Base-by-base conservation (phyloP, 108 stramenopile species). In the Skeletonema grethae region DNA sequence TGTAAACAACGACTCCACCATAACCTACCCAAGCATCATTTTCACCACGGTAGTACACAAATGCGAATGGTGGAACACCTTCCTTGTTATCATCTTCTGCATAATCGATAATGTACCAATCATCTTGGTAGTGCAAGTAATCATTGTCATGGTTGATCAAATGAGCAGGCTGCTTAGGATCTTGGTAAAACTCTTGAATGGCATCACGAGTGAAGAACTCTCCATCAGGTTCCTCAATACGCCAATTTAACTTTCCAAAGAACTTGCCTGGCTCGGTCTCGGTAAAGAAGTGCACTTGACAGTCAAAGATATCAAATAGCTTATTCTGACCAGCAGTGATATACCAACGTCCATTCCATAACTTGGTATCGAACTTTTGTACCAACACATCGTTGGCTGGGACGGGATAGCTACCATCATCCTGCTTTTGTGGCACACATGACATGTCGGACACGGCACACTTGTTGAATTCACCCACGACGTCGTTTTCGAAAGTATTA, bases 11-110 rank as follows among this genome's bases (percentile, higher is more conserved):
- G 1, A 85, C 96, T 29, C 97, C 97, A 35, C 95, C 97, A 76
- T 98, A 98, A 2, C 97, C 97, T 66, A 94, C 84, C 97, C 97
- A 98, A 4, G 97, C 97, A 74, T 98, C 97, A 67, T 98, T 98
- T 53, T 77, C 82, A 24, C 97, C 97, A 9, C 97, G 85, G 82
- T 97, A 98, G 64, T 96, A 97, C 16, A 98, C 90, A 65, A 97
- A 92, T 41, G 96, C 96, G 85, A 97, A 97, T 22, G 91, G 90
- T 30, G 96, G 89, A 0, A 79, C 72, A 7, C 85, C 85, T 24
- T 86, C 85, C 62, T 83, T 85, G 71, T 92, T 90, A 57, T 86
- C 81, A 57, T 90, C 88, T 41, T 77, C 80, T 56, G 92, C 97
- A 60, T 87, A 93, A 73, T 98, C 97, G 32, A 98, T 73, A 67